These are phyloP conservation scores for Rhododendron mucronatum DNA, from an alignment of 148 eudicot species.

Conservation along the genomic window DNA sequence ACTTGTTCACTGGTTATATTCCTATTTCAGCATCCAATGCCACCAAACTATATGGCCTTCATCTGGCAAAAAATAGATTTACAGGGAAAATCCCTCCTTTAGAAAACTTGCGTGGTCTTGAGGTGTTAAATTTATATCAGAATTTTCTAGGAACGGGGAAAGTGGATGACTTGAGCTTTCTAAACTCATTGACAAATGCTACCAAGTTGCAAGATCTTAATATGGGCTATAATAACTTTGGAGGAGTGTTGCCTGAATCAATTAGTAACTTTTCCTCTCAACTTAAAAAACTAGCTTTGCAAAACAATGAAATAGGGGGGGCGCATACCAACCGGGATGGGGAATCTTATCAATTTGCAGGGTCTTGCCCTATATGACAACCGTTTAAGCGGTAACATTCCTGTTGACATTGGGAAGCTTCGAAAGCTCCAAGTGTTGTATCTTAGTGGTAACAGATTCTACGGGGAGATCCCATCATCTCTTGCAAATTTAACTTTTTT, in stretches of 20 bases:
- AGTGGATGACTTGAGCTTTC: background rate
- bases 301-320: too few relatives aligned
- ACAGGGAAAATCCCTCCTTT: too few relatives aligned
- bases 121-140: too few relatives aligned
- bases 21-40: too few relatives aligned
- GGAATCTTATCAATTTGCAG: background rate
- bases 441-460: background rate
- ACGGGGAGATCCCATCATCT: background rate
- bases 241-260: background rate
- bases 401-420: background rate
- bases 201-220: accelerated
- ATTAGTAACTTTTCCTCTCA: background rate
- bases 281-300: accelerated
- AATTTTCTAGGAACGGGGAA: background rate
- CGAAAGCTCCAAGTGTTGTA: accelerated
- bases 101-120: too few relatives aligned
- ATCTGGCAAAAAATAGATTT: too few relatives aligned
- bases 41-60: too few relatives aligned
- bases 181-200: background rate
- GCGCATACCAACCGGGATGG: background rate
- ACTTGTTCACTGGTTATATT: too few relatives aligned
- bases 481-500: background rate
- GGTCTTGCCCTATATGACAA: background rate
- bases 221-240: background rate
- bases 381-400: background rate